Evolutionary conservation across 352 stramenopile genomes (phyloP), one percentile per base, ranked within the genome.

Genomic region (Blastocystis sp.): DNA sequence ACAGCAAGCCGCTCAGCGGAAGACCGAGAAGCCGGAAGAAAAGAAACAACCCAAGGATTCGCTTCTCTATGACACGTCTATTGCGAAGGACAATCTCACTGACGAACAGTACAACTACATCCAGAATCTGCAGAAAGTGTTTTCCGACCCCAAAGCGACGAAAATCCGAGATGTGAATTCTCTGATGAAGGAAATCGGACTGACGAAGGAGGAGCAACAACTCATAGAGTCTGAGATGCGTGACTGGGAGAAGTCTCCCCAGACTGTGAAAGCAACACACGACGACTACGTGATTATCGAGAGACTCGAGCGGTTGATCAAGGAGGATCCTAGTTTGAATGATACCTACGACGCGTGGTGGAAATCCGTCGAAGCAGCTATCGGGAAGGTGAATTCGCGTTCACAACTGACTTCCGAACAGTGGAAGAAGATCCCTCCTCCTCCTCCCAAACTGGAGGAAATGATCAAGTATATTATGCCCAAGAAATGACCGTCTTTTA

Each of bases 401-500:
- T 27, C 49, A 3, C 27, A 29, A 16, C 69, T 81, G 16, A 65
- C 69, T 14, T 40, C 61, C 24, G 69, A 81, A 27, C 44, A 81
- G 32, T 49, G 36, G 34, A 63, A 44, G 48, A 61, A 63, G 29
- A 29, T 81, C 18, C 69, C 69, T 36, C 69, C 44, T 32, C 44
- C 32, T 4, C 69, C 69, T 8, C 24, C 36, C 4, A 81, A 81
- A 21, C n/a, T 81, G 27, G 44, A 48, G 34, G 69, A 81, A 46
- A 32, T 44, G 46, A 18, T 81, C 11, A 14, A 44, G 44, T 81
- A 49, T 61, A 81, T 81, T n/a, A 54, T 63, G 14, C 63, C 69
- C 8, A 14, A 51, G 9, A 81, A 81, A 44, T 40, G 63, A 44
- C 44, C 61, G 69, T 81, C 69, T 14, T 81, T 81, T 81, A 81